Evolutionary conservation across 805 yeast species (phyloP), one percentile per base, ranked within the genome.

Genomic region (Ogataea sp.): DNA sequence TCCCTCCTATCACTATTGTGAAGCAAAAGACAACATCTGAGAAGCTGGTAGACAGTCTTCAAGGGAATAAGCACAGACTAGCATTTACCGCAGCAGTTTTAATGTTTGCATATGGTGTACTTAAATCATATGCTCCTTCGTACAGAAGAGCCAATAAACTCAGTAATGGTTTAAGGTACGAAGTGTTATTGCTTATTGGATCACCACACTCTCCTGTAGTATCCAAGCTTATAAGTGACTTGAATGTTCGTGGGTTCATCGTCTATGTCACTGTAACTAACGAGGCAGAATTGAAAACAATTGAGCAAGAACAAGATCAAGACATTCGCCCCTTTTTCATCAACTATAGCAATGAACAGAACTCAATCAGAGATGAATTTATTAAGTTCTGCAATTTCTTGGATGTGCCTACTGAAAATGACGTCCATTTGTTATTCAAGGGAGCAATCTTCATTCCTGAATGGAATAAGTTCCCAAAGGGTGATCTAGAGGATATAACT

Each of bases 181-280:
- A 85, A 49, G 90, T 83, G 8, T 75, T 86, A 3, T 62, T 87
- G 17, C 62, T 86, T 4, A 70, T 85, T 4, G 95, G 95, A 1
- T 79, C 87, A 1, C 88, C 89, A 2, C 67, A 75, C 2, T 90
- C 83, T 45, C 86, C 87, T 1, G 61, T 84, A 40, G 77, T 86
- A 1, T 68, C 84, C 41, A 67, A 79, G 38, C 61, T 86, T 24
- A 84, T 88, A 1, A 68, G 73, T 41, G 95, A 86, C 54, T 68
- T 86, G 45, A 88, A 84, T 46, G 71, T 71, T 34, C 65, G 95
- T 39, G 95, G 95, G 1, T 85, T 83, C 53, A 80, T 87, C 25
- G 88, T 87, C 3, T 86, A 81, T 54, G 68, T 86, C 45, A 79
- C 94, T 0, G 74, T 79, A n/a, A 56, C 73, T n/a, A 75, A 71